Evolutionary conservation across 176 grass and related monocot species (phyloP), one percentile per base, ranked within the genome.

Genomic region (Hyparrhenia diplandra): DNA sequence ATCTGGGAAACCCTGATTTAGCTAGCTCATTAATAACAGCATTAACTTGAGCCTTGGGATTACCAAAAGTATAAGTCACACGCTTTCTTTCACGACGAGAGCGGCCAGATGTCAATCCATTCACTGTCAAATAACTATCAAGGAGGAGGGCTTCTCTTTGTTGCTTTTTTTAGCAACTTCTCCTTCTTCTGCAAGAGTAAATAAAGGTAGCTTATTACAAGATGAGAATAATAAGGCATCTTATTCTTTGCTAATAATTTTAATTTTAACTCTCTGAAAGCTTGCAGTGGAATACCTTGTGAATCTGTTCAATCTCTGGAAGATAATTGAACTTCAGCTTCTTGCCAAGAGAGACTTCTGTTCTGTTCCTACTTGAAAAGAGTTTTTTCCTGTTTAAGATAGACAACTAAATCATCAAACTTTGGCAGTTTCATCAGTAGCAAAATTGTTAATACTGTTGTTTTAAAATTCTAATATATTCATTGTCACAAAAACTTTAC

Each of bases 41-140:
- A 43, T 74, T 74, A 35, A 46, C 11, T n/a, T 59, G 49, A 61
- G 47, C 13, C 40, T 51, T 39, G 42, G 28, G 46, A 86, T 84
- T 91, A 98, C 95, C 95, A 79, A 98, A 98, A 82, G 95, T 98
- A 85, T 98, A 98, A 39, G 92, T 98, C 74, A 93, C 90, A 84
- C 57, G 87, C 82, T 98, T 98, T 70, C 95, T 87, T 87, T 95
- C 79, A 64, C 90, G 95, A 57, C 88, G 88, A 66, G 92, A 92
- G 21, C 95, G 95, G 68, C 88, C 92, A 73, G 92, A 89, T 18
- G 95, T 91, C 86, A 91, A 87, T 39, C 95, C 86, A 84, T 95
- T 83, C 42, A 89, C 84, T 61, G 86, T 85, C 75, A 94, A 91
- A 72, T 81, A 92, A 51, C 90, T 94, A 47, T 93, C 88, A 8